A percentile compares a stretch with the other conserved stretches of the same genome.
Evolutionary conservation across 2,329 filamentous ascomycete species (phyloP).

Genomic region (Graphium sp.): DNA sequence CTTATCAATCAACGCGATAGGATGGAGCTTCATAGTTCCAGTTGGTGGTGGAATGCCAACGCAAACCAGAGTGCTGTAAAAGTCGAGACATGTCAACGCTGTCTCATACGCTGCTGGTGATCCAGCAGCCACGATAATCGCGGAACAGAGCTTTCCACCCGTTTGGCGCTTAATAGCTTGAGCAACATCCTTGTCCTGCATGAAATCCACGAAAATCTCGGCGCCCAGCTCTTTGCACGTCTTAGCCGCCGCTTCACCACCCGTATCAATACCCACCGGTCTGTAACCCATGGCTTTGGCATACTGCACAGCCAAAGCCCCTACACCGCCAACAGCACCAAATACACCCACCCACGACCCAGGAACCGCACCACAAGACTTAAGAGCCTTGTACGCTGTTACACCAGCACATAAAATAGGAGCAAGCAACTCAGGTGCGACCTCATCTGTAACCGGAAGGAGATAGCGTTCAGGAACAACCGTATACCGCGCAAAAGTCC

Average conservation of each 20-base stretch:
- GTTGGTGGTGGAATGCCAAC: slow-evolving; percentile 16
- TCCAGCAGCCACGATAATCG: slow-evolving; percentile 15
- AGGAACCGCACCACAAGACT: slow-evolving; percentile 12
- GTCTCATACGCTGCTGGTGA: slow-evolving; percentile 14
- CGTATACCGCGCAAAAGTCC: slow-evolving; percentile 21
- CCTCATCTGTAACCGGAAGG: slow-evolving; percentile 9
- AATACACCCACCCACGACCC: slow-evolving; percentile 19
- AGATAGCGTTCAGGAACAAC: slow-evolving; percentile 17
- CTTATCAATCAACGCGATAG: slow-evolving; percentile 15
- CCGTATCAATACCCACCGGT: slow-evolving; percentile 19
- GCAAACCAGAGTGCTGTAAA: slow-evolving; percentile 21
- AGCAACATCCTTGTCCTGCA: slow-evolving; percentile 7
- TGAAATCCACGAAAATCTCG: slow-evolving; percentile 19
- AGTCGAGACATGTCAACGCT: slow-evolving; percentile 16
- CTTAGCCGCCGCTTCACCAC: slow-evolving; percentile 12
- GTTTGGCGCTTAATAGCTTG: slow-evolving; percentile 11
- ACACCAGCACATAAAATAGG: slow-evolving; percentile 24
- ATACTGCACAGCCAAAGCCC: slow-evolving; percentile 18
- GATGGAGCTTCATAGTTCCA: slow-evolving; percentile 13
- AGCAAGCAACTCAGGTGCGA: slow-evolving; percentile 18
- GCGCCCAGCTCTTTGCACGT: slow-evolving; percentile 15
- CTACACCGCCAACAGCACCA: slow-evolving; percentile 22
- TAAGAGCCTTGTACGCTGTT: slow-evolving; percentile 23
- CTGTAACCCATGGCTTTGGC: slow-evolving; percentile 23
- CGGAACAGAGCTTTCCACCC: slow-evolving; percentile 9